Evolutionary conservation across 108 stramenopile genomes (phyloP).

Genomic region (Skeletonema grethae): DNA sequence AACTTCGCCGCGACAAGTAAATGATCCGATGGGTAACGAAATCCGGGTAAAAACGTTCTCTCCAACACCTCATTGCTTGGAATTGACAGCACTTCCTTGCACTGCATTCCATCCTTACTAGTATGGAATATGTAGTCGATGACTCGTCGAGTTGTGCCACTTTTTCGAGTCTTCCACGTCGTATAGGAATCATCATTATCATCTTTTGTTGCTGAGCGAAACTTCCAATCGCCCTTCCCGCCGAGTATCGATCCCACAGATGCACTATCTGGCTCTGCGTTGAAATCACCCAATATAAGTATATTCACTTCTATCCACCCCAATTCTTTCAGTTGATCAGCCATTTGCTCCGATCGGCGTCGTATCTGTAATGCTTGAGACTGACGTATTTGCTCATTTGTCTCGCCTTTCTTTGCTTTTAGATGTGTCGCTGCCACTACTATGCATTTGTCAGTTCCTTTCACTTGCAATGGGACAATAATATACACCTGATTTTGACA

Average conservation of each 20-base stretch:
- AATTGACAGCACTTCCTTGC: constrained; percentile 23
- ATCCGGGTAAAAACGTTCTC: constrained; percentile 33
- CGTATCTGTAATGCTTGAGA: constrained; percentile 45
- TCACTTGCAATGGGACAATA: constrained; percentile 37
- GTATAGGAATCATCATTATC: constrained; percentile 28
- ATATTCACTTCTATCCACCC: constrained; percentile 21
- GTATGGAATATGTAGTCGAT: constrained; percentile 64
- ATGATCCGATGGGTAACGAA: constrained; percentile 61
- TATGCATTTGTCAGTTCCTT: constrained; percentile 15
- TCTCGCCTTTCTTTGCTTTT: constrained; percentile 33
- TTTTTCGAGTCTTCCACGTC: constrained; percentile 58
- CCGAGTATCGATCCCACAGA: constrained; percentile 1
- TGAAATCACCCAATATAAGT: constrained; percentile 61
- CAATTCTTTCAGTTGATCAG: not conserved
- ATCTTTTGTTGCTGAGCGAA: constrained; percentile 40
- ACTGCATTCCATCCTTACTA: constrained; percentile 5
- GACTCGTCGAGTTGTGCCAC: constrained; percentile 34
- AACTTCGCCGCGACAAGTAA: constrained; percentile 56
- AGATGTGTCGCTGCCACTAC: constrained; percentile 58
- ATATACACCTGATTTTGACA: constrained; percentile 48
- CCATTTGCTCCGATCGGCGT: constrained; percentile 16
- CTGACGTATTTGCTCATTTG: constrained; percentile 38
- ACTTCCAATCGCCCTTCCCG: constrained; percentile 3
- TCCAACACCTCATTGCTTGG: constrained; percentile 36
- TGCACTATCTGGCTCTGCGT: constrained; percentile 39